Percentiles rank a stretch among this genome's conserved stretches.
Conservation (phyloP, 2,329 filamentous ascomycete species). For the Beauveria sp. region DNA sequence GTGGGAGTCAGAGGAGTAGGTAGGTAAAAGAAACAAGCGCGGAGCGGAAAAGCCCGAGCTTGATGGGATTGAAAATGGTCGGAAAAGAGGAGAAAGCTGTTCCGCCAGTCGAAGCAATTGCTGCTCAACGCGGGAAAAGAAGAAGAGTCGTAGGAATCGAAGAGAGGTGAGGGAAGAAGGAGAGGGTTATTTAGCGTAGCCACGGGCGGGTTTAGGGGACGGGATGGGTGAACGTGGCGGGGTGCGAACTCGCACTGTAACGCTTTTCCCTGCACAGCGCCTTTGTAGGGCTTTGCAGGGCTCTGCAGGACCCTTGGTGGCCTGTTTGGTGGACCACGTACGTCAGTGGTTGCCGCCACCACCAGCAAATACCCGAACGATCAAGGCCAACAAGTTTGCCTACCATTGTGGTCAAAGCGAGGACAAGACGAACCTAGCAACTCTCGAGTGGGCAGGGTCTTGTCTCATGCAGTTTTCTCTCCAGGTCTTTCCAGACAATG, state of each 20-base stretch:
- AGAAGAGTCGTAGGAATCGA: neutral
- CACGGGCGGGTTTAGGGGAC: neutral
- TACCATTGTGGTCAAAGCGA: neutral
- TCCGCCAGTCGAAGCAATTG: slow-evolving; percentile 12
- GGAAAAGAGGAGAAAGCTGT: neutral
- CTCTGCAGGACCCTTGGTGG: neutral
- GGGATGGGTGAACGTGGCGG: neutral
- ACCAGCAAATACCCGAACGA: neutral
- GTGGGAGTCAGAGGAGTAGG: neutral
- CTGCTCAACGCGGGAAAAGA: neutral
- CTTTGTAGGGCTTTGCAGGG: neutral
- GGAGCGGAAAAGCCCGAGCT: neutral
- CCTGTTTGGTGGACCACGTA: neutral
- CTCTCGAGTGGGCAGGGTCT: neutral
- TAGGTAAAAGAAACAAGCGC: neutral
- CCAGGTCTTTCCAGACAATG: neutral
- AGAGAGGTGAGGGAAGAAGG: neutral
- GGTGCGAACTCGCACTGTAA: slow-evolving; percentile 5
- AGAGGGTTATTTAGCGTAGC: slow-evolving; percentile 5
- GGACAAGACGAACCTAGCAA: neutral
- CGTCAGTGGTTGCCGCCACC: neutral
- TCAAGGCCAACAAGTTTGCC: neutral
- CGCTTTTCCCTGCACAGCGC: neutral
- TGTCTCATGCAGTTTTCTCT: neutral
- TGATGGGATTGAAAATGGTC: neutral